Base-by-base conservation (phyloP, 371 early-diverging fungal genomes). In the Mortierella sp. region DNA sequence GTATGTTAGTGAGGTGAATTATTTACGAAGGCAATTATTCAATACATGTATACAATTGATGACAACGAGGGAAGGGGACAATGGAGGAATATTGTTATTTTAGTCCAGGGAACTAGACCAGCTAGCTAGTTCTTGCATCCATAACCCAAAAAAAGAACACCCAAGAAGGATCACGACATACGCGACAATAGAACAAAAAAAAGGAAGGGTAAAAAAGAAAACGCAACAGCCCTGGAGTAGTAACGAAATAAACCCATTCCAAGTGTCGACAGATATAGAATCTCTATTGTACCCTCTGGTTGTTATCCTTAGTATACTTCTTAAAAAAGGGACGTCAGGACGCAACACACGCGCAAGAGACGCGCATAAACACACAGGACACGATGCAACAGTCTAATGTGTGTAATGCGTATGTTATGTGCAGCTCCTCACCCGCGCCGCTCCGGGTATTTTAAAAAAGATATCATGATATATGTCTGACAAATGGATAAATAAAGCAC, bases 381-480 rank as follows among this genome's bases (percentile, higher is more conserved):
- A 60, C 63, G 42, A 38, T 38, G 5, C 42, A 38, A 60, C 44
- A 68, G 21, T 38, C 10, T 16, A 21, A 38, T 68, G 55, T 55
- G n/a, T 38, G 38, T 68, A 24, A 38, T 65, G 68, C 68, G 42
- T 34, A 38, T 21, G 34, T 38, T 19, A 7, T 31, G 24, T 42
- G 7, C 1, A 38, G 24, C 26, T 57, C n/a, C 21, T 8, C 57
- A 52, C 24, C n/a, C n/a, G 50, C 50, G 50, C 58, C 19, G 19
- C 68, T 21, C 24, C 68, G 38, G 68, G 68, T 50, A 50, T 68
- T 38, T 38, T 58, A 68, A 68, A 68, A 68, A 68, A 38, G 60
- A 60, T 7, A 11, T 60, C 28, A 5, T 38, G 42, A 38, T 38
- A 38, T 19, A 34, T 19, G 34, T 7, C 19, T 19, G 16, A 19